These are phyloP conservation scores for Suillus plorans DNA, from an alignment of 768 basidiomycete genomes.

Conservation along the genomic window DNA sequence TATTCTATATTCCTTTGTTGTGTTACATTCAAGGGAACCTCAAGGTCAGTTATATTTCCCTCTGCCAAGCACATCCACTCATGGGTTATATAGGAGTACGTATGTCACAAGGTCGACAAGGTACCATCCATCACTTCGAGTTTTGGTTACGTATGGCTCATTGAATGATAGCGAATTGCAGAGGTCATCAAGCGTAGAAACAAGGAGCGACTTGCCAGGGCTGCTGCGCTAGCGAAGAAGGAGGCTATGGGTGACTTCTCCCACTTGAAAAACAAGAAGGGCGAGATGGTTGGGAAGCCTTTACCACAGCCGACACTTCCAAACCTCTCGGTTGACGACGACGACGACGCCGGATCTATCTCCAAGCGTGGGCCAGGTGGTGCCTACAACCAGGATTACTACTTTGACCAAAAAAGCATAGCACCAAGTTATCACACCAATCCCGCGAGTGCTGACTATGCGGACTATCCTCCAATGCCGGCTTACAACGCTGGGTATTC, in stretches of 20 bases:
- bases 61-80: constrained; percentile 10
- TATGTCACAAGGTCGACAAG: constrained; percentile 99
- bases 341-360: constrained; percentile 57
- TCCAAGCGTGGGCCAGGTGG: constrained; percentile 57
- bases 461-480: constrained; percentile 72
- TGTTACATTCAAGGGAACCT: constrained; percentile 96
- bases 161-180: constrained; percentile 69
- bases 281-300: constrained; percentile 74
- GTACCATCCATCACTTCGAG: constrained; percentile 36
- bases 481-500: constrained; percentile 67
- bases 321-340: constrained; percentile 84
- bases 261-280: constrained; percentile 92
- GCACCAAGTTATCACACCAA: constrained; percentile 35
- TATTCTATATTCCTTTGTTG: constrained; percentile 92
- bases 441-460: constrained; percentile 41
- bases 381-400: constrained; percentile 55
- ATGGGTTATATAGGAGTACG: constrained; percentile 70
- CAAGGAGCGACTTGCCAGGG: constrained; percentile 80
- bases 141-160: constrained; percentile 15
- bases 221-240: constrained; percentile 81
- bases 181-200: constrained; percentile 91
- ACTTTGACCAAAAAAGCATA: constrained; percentile 50
- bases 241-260: constrained; percentile 90
- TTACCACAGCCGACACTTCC: constrained; percentile 95
- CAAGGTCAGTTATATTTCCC: constrained; percentile 54